phyloP scores from a whole-genome alignment of 1,284 basidiomycete genomes.

The Tilletia horrida region DNA sequence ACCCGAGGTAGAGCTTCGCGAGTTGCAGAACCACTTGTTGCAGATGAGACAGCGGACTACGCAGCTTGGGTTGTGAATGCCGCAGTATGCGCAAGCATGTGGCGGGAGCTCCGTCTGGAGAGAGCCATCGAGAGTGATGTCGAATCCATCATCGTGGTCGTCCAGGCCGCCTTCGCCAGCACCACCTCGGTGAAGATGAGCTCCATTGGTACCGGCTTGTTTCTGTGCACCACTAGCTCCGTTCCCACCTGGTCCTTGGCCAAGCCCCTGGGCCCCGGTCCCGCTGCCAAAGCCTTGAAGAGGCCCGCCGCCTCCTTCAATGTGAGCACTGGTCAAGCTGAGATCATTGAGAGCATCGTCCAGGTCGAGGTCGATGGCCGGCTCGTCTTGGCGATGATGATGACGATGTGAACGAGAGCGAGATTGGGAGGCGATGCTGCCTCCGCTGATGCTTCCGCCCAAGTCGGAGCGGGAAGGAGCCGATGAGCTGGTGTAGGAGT shows the following conservation, averaged over 20 bases:
- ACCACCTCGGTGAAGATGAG: neutral
- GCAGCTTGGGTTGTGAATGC: conserved; percentile 94
- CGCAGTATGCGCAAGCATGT: conserved; percentile 69
- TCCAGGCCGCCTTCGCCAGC: conserved; percentile 3
- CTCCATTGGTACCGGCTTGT: conserved; percentile 12
- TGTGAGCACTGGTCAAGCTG: conserved; percentile 31
- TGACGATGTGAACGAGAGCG: neutral
- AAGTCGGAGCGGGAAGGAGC: neutral
- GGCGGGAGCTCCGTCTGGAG: conserved; percentile 62
- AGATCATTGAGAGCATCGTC: conserved; percentile 39
- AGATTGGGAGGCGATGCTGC: neutral
- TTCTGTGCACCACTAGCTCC: conserved; percentile 1
- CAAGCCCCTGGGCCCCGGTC: too few species aligned
- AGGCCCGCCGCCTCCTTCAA: neutral
- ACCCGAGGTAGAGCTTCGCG: conserved; percentile 93
- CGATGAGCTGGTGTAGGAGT: conserved; percentile 27
- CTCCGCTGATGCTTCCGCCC: neutral
- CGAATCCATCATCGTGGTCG: conserved; percentile 22
- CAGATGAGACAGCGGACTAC: conserved; percentile 96
- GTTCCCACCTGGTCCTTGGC: neutral
- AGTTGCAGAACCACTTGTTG: conserved; percentile 96
- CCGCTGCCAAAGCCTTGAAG: conserved; percentile 25
- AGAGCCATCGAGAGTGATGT: conserved; percentile 17
- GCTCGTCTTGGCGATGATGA: conserved; percentile 15
- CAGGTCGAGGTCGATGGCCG: conserved; percentile 39